Percentiles rank a stretch among this genome's conserved stretches.
phyloP scores from a whole-genome alignment of 306 rosid species.

The Abrus pulchellus region DNA sequence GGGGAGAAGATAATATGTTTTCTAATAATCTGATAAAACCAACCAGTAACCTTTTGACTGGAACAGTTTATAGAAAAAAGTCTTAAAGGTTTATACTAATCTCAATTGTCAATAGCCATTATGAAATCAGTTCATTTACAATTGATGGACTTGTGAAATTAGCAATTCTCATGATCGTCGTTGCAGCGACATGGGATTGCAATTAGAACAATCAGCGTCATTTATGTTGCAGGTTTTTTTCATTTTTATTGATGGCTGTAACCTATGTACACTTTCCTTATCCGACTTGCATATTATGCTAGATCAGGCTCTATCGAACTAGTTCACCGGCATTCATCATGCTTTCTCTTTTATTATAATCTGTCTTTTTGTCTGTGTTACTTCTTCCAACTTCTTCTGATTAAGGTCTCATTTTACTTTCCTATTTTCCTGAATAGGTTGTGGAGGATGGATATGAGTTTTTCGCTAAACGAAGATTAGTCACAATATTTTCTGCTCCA shows the following conservation, averaged over 20 bases:
- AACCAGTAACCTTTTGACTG: background rate
- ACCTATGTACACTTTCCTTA: conserved; percentile 6
- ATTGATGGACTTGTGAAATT: background rate
- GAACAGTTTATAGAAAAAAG: conserved; percentile 16
- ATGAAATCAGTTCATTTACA: conserved; percentile 11
- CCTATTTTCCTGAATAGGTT: conserved; percentile 58
- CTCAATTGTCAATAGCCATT: background rate
- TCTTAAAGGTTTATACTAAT: conserved; percentile 2
- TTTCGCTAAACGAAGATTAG: conserved; percentile 77
- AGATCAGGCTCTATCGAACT: conserved; percentile 14
- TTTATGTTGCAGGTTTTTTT: background rate
- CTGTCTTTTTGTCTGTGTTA: background rate
- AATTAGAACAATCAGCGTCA: conserved; percentile 28
- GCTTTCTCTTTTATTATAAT: background rate
- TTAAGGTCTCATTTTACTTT: conserved; percentile 24
- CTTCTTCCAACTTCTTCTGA: conserved; percentile 28
- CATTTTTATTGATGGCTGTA: background rate
- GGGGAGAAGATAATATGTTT: background rate
- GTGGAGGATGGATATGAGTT: conserved; percentile 95
- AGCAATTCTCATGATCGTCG: conserved; percentile 11
- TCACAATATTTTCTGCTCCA: conserved; percentile 92
- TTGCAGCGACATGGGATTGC: background rate
- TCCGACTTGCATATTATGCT: conserved; percentile 1
- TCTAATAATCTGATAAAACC: background rate
- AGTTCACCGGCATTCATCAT: background rate